phyloP scores from a whole-genome alignment of 2,329 filamentous ascomycete species.

The Fusarium sp. region DNA sequence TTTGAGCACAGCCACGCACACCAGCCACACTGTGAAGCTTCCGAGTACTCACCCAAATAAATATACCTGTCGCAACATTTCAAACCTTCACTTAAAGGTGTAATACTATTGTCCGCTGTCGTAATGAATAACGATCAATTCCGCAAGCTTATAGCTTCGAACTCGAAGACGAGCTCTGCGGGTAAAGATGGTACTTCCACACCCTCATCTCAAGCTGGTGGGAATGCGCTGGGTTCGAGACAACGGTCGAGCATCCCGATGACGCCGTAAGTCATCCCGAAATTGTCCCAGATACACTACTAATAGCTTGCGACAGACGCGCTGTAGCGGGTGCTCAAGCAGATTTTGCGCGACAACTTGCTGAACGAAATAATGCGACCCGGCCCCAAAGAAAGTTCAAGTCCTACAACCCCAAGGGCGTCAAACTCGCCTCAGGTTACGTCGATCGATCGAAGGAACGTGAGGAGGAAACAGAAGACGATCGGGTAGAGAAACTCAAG shows the following conservation, averaged over 20 bases:
- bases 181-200: slow-evolving; percentile 62
- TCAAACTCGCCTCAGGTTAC: slow-evolving; percentile 84
- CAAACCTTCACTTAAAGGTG: not conserved
- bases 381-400: slow-evolving; percentile 79
- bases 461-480: slow-evolving; percentile 65
- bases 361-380: slow-evolving; percentile 73
- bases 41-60: not conserved
- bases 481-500: slow-evolving; percentile 75
- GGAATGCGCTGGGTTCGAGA: slow-evolving; percentile 77
- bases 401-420: slow-evolving; percentile 85
- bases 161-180: slow-evolving; percentile 56
- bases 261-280: slow-evolving; percentile 79
- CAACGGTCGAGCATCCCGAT: slow-evolving; percentile 88
- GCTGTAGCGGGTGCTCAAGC: slow-evolving; percentile 68
- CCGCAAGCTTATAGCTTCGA: slow-evolving; percentile 77
- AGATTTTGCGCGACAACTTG: slow-evolving; percentile 87
- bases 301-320: slow-evolving; percentile 64
- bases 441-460: slow-evolving; percentile 81
- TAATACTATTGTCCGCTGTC: not conserved
- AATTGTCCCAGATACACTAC: not conserved
- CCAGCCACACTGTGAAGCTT: slow-evolving; percentile 40
- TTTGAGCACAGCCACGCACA: slow-evolving; percentile 37
- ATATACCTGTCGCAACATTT: slow-evolving; percentile 8
- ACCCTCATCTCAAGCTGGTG: slow-evolving; percentile 47
- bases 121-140: slow-evolving; percentile 97